These are phyloP conservation scores for Ceratocystis cacaofunesta DNA, from an alignment of 2,329 filamentous ascomycete genomes.

Conservation along the genomic window DNA sequence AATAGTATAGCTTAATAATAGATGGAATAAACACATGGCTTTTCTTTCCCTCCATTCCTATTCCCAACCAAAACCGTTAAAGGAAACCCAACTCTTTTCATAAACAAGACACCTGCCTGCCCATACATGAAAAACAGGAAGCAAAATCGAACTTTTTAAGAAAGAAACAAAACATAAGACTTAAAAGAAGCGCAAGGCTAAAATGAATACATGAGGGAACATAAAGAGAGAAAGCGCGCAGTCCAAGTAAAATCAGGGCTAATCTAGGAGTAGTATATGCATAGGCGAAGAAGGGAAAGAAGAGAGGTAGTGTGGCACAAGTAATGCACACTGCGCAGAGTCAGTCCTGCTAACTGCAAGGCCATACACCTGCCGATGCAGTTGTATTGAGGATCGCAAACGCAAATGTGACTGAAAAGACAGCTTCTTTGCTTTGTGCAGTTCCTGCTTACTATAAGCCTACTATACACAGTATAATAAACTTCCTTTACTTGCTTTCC, in stretches of 20 bases:
- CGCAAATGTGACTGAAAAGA: not conserved
- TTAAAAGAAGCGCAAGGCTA: not conserved
- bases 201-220: not conserved
- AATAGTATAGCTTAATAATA: not conserved
- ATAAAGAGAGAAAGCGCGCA: not conserved
- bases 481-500: not conserved
- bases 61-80: not conserved
- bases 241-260: not conserved
- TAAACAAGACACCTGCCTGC: conserved; percentile 5
- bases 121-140: not conserved
- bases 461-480: not conserved
- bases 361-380: not conserved
- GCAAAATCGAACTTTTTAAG: not conserved
- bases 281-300: not conserved
- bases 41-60: not conserved
- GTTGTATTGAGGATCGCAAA: not conserved
- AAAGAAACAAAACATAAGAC: not conserved
- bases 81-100: not conserved
- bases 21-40: not conserved
- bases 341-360: not conserved
- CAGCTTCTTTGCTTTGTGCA: not conserved
- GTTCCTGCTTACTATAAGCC: not conserved
- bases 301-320: not conserved
- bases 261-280: not conserved
- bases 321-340: not conserved